Conservation (phyloP, 768 basidiomycete genomes). For the Dictyophora rubrovolvata region DNA sequence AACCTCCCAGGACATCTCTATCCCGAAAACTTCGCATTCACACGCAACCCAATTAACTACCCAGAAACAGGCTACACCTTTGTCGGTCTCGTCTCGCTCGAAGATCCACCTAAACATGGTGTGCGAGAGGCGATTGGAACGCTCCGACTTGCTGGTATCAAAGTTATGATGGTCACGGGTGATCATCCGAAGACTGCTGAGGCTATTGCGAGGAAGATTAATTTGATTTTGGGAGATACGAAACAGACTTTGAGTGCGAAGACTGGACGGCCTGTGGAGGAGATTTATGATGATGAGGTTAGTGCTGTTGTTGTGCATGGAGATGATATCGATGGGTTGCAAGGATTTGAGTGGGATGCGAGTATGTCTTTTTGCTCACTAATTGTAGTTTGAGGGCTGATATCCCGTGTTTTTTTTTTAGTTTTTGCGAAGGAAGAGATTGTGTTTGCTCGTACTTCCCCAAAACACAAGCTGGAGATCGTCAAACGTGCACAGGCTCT, state of each 20-base stretch:
- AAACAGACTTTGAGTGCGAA: conserved; percentile 48
- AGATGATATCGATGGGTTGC: conserved; percentile 53
- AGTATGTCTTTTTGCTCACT: conserved; percentile 29
- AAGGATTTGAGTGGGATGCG: conserved; percentile 69
- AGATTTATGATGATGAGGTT: conserved; percentile 61
- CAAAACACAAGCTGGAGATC: conserved; percentile 65
- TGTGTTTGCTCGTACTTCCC: conserved; percentile 63
- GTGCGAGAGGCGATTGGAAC: conserved; percentile 65
- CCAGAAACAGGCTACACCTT: conserved; percentile 51
- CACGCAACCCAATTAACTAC: conserved; percentile 43
- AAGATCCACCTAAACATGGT: conserved; percentile 63
- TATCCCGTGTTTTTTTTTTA: conserved; percentile 16
- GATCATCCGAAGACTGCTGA: conserved; percentile 69
- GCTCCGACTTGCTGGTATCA: conserved; percentile 60
- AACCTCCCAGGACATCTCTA: conserved; percentile 43
- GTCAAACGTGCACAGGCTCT: conserved; percentile 64
- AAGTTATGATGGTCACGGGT: conserved; percentile 70
- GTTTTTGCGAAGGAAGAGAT: conserved; percentile 62
- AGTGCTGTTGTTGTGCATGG: conserved; percentile 58
- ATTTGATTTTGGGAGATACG: conserved; percentile 57
- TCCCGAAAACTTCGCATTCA: conserved; percentile 38
- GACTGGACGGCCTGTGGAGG: conserved; percentile 42
- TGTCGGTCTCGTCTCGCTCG: conserved; percentile 54
- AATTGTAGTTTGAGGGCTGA: not conserved
- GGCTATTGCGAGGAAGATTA: conserved; percentile 65